Evolutionary conservation across 73 alveolate species (phyloP).

Genomic region (Symbiodinium natans): DNA sequence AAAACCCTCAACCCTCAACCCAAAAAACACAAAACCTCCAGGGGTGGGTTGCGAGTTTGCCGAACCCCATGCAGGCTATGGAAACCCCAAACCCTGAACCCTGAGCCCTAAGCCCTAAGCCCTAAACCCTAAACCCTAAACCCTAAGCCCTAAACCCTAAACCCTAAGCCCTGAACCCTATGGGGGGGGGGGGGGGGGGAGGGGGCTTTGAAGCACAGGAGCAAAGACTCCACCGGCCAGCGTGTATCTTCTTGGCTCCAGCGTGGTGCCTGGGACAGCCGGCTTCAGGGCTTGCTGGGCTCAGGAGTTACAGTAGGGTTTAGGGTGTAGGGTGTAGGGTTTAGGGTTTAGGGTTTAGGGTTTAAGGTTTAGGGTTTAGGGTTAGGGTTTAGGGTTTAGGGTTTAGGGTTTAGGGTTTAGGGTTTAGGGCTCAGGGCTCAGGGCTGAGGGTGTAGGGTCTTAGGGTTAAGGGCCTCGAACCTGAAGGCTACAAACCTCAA

Average conservation of each 20-base stretch:
- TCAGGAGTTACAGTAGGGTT: background rate
- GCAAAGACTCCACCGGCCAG: background rate
- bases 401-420: background rate
- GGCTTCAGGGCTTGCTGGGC: too few species aligned
- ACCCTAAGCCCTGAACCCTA: too few species aligned
- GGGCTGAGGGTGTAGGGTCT: background rate
- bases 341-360: too few species aligned
- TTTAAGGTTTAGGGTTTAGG: too few species aligned
- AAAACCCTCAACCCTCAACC: too few species aligned
- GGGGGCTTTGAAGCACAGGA: background rate
- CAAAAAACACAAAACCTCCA: background rate
- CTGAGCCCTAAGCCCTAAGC: too few species aligned
- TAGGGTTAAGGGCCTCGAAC: background rate
- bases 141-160: too few species aligned
- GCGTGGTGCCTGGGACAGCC: background rate
- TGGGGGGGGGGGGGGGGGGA: too few species aligned
- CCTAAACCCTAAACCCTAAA: too few species aligned
- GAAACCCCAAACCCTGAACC: background rate
- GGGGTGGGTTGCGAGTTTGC: background rate
- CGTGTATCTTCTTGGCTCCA: background rate
- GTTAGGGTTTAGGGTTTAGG: too few species aligned
- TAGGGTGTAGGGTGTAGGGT: too few species aligned
- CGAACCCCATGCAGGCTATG: background rate
- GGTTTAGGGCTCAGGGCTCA: background rate
- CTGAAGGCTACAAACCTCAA: background rate